Evolutionary conservation across 2,329 filamentous ascomycete genomes (phyloP).

Genomic region (Botrytis medusae): DNA sequence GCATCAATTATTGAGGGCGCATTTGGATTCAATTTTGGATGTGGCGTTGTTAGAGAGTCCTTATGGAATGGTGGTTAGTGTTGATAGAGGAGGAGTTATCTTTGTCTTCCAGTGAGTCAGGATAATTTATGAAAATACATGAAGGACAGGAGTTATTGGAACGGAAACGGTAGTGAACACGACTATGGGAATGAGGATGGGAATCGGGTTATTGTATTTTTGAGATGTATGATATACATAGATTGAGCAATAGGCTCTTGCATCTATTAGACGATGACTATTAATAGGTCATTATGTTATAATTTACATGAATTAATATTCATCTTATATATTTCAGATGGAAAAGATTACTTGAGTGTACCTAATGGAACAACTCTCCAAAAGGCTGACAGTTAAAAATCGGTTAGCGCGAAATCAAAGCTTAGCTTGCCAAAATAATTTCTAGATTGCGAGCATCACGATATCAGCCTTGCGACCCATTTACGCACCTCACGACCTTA

Average conservation of each 20-base stretch:
- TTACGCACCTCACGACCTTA: background rate
- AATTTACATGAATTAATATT: background rate
- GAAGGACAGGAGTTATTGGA: conserved; percentile 25
- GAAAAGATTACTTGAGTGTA: background rate
- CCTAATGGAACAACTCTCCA: background rate
- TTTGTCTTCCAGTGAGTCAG: conserved; percentile 65
- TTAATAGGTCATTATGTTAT: background rate
- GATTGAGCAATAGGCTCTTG: background rate
- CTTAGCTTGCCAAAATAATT: conserved; percentile 16
- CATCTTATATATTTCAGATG: background rate
- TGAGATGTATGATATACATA: conserved; percentile 5
- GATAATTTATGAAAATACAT: background rate
- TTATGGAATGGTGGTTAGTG: conserved; percentile 90
- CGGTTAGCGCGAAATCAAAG: conserved; percentile 11
- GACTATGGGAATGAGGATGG: background rate
- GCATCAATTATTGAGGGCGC: conserved; percentile 79
- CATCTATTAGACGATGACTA: background rate
- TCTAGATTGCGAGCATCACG: conserved; percentile 6
- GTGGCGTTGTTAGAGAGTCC: conserved; percentile 85
- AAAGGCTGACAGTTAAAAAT: conserved; percentile 7
- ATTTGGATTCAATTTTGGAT: conserved; percentile 85
- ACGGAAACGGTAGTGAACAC: conserved; percentile 20
- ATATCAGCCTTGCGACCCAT: conserved; percentile 14
- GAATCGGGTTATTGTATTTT: background rate
- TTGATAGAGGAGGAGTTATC: conserved; percentile 83